Base-by-base conservation (phyloP, 345 rosid species). In the Anacardium occidentale region DNA sequence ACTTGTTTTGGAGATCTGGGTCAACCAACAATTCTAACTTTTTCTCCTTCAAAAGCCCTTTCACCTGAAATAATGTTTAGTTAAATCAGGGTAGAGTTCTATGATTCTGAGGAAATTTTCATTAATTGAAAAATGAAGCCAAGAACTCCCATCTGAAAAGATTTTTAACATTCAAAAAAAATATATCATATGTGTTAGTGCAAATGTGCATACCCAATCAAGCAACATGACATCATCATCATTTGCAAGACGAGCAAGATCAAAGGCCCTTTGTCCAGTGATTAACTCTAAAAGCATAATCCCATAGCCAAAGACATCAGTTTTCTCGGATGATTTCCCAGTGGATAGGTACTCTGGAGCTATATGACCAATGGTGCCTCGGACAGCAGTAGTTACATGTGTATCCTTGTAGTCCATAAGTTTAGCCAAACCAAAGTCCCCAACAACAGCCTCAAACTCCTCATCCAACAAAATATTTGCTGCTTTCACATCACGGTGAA, bases 401-500 rank as follows among this genome's bases (percentile, higher is more conserved):
- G 98, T 94, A 61, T 94, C 98, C 85, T 94, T 94, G 84, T 94
- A 94, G 82, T 94, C 98, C 98, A 94, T 94, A 68, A 94, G 90
- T 79, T 90, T 94, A 0, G 98, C 98, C 62, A 94, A 72, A 68
- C 98, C 98, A 68, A 94, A 94, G 81, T 94, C 98, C 66, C 98
- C 98, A 54, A 94, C 98, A 25, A 94, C 97, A 3, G 98, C 98
- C 84, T 94, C 97, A 50, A 94, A 94, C 69, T 94, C 98, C 76
- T 94, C 98, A 51, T 94, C 98, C 74, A 94, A 78, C 75, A 94
- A 84, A 57, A 94, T 94, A 77, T 94, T 94, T 24, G 98, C 98
- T 66, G 98, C 98, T 84, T 94, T 94, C 50, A 94, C 98, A 70
- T 94, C 98, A 11, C 98, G 98, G 71, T 92, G 98, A 83, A 94